Percentiles rank a stretch among this genome's conserved stretches.
Conservation (phyloP, 805 yeast genomes). For the Candida patagonica region DNA sequence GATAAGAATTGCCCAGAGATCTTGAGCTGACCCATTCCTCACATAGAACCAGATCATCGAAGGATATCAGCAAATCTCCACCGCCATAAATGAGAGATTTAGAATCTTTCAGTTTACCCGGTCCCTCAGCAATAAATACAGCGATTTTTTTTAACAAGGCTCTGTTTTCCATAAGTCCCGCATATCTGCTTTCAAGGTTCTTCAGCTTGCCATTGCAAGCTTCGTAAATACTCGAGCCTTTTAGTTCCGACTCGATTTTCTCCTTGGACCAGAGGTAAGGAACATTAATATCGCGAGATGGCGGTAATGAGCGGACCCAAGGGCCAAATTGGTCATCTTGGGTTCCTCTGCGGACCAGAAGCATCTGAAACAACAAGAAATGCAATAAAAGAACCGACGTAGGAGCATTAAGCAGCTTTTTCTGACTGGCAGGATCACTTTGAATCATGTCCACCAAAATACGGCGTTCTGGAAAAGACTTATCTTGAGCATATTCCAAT, state of each 20-base stretch:
- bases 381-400: slow-evolving; percentile 6
- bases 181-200: slow-evolving; percentile 17
- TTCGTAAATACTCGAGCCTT: slow-evolving; percentile 21
- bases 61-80: slow-evolving; percentile 7
- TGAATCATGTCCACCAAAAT: slow-evolving; percentile 4
- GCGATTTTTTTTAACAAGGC: slow-evolving; percentile 9
- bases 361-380: slow-evolving; percentile 14
- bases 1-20: slow-evolving; percentile 20
- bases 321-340: slow-evolving; percentile 13
- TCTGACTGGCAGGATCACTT: slow-evolving; percentile 1
- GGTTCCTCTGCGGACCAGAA: slow-evolving; percentile 11
- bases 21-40: slow-evolving; percentile 31
- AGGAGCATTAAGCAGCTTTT: not conserved
- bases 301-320: slow-evolving; percentile 24
- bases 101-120: not conserved
- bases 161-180: slow-evolving; percentile 11
- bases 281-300: slow-evolving; percentile 19
- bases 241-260: slow-evolving; percentile 16
- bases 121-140: slow-evolving; percentile 9
- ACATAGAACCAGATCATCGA: slow-evolving; percentile 24
- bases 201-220: slow-evolving; percentile 20
- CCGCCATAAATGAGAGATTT: not conserved
- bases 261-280: slow-evolving; percentile 24
- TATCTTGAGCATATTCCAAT: slow-evolving; percentile 5
- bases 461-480: not conserved